A percentile compares a stretch with the other conserved stretches of the same genome.
phyloP scores from a whole-genome alignment of 768 basidiomycete species.

The Tubosaeta sp. region DNA sequence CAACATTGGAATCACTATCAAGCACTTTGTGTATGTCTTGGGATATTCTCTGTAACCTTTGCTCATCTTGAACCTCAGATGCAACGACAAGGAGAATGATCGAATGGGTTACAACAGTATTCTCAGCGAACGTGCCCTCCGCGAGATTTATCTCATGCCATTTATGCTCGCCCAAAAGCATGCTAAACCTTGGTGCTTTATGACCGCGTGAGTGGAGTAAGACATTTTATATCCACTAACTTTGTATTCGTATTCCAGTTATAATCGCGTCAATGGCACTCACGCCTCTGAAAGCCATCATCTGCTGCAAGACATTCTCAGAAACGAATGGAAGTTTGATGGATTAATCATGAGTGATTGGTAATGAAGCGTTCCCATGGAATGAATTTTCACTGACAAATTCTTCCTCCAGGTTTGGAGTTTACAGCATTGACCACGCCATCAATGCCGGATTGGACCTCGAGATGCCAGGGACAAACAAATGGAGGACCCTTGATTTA shows the following conservation, averaged over 20 bases:
- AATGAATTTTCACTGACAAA: not conserved
- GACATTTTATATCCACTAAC: not conserved
- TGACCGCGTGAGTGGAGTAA: conserved; percentile 53
- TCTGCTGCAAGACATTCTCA: conserved; percentile 57
- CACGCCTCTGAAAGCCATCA: conserved; percentile 64
- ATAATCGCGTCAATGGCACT: conserved; percentile 71
- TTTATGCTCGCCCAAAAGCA: conserved; percentile 54
- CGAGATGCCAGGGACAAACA: conserved; percentile 75
- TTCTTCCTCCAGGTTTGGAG: conserved; percentile 53
- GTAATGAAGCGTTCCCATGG: conserved; percentile 30
- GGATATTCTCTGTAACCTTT: not conserved
- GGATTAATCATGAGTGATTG: conserved; percentile 82
- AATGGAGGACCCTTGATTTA: conserved; percentile 70
- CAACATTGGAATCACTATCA: conserved; percentile 75
- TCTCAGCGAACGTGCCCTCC: conserved; percentile 45
- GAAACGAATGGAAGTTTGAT: conserved; percentile 73
- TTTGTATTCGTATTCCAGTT: conserved; percentile 36
- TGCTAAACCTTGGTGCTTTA: conserved; percentile 49
- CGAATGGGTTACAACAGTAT: conserved; percentile 56
- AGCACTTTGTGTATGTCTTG: conserved; percentile 68
- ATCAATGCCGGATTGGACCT: conserved; percentile 78
- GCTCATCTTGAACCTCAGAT: conserved; percentile 32
- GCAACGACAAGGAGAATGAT: conserved; percentile 82
- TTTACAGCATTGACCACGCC: conserved; percentile 58
- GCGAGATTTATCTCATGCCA: conserved; percentile 61